Evolutionary conservation across 345 rosid genomes (phyloP), one percentile per base, ranked within the genome.

Genomic region (Hypericum androsaemum): DNA sequence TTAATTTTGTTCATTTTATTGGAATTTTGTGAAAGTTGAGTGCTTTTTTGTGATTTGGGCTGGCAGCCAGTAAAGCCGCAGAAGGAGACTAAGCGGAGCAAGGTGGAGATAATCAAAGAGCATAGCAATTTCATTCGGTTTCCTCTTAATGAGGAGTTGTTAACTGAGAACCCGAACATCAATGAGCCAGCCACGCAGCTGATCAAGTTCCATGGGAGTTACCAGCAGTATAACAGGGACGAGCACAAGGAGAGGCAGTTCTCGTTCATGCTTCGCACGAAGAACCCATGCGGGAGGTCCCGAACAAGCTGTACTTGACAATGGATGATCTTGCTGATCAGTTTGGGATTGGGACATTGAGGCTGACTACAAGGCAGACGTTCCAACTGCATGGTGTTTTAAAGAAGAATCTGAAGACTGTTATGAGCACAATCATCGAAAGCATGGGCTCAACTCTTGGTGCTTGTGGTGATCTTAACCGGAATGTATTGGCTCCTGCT

Each of bases 241-340:
- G 88, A 92, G 32, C 94, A 95, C 5, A 97, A 97, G 53, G 76
- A 63, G 45, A 80, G 71, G 73, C 85, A 88, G 6, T 92, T 85
- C 68, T 88, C 98, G 5, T 92, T 92, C 59, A 88, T 92, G 99
- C 95, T 92, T 56, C 87, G 97, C 12, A 92, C 99, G 1, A 88
- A 88, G 78, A 92, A 85, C 54, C 95, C 95, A 0, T 79, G 83
- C 16, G 99, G 99, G 7, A 80, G 42, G 99, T 92, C 44, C 74
- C 97, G 3, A 92, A 85, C 69, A 71, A 59, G 54, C 83, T 92
- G 14, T 92, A 92, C 57, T 61, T 92, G 63, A 83, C 84, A 10
- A 85, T 92, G 99, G 97, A 92, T 71, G 88, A 81, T 70, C 88
- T 92, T 62, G 99, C 99, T 0, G 95, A 92, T 62, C 81, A 92